phyloP scores from a whole-genome alignment of 495 filamentous ascomycete species.

The Penicillium egyptiacum region DNA sequence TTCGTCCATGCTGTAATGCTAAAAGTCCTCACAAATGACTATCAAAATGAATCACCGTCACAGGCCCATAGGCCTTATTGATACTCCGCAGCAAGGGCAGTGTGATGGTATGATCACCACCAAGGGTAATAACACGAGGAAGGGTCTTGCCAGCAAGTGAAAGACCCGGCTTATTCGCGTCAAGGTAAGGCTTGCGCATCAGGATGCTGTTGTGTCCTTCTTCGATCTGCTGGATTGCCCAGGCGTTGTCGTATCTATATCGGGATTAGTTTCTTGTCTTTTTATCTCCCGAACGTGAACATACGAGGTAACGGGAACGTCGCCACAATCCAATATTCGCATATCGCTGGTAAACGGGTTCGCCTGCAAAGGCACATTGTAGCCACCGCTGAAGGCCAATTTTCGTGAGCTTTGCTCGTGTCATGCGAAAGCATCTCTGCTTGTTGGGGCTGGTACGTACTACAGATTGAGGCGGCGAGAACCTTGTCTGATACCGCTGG shows the following conservation, averaged over 20 bases:
- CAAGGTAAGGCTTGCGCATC: slow-evolving; percentile 51
- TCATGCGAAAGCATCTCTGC: slow-evolving; percentile 1
- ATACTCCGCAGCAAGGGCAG: slow-evolving; percentile 64
- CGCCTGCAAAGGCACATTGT: slow-evolving; percentile 59
- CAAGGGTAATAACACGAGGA: slow-evolving; percentile 65
- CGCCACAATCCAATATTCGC: slow-evolving; percentile 72
- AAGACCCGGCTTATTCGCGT: slow-evolving; percentile 48
- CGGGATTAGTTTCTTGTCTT: no score
- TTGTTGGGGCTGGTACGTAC: slow-evolving; percentile 41
- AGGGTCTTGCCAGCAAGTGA: slow-evolving; percentile 58
- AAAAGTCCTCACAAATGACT: slow-evolving; percentile 55
- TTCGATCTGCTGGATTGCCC: slow-evolving; percentile 72
- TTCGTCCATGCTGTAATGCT: background rate
- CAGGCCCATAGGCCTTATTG: slow-evolving; percentile 62
- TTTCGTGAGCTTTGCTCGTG: slow-evolving; percentile 50
- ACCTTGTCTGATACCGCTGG: slow-evolving; percentile 77
- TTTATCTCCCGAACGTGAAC: slow-evolving; percentile 14
- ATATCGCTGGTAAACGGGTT: slow-evolving; percentile 68
- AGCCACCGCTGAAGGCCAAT: slow-evolving; percentile 57
- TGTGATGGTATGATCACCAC: slow-evolving; percentile 66
- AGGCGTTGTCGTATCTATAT: slow-evolving; percentile 63
- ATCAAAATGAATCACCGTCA: slow-evolving; percentile 73
- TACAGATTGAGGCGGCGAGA: slow-evolving; percentile 68
- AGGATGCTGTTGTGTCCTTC: slow-evolving; percentile 57
- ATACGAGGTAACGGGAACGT: slow-evolving; percentile 69